Evolutionary conservation across 2,329 filamentous ascomycete species (phyloP).

Genomic region (Penicillium brevicompactum): DNA sequence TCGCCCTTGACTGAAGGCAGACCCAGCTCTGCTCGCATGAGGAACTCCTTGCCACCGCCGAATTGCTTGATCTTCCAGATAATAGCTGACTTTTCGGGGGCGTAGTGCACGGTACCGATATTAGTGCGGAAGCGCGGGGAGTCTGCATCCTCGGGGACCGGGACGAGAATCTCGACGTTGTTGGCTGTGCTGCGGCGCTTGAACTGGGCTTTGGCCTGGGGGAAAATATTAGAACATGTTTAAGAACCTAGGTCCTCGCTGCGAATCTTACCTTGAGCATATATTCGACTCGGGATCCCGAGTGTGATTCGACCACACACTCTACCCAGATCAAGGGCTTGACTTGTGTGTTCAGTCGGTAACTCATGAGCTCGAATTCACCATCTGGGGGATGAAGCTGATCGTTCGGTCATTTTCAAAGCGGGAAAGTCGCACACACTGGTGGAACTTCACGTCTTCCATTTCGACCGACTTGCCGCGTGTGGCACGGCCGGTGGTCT

Average conservation of each 20-base stretch:
- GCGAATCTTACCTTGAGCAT: constrained; percentile 76
- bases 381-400: constrained; percentile 98
- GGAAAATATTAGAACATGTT: not conserved
- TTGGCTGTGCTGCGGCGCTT: constrained; percentile 97
- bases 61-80: constrained; percentile 99
- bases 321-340: constrained; percentile 99
- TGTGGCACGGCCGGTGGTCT: constrained; percentile 91
- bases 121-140: constrained; percentile 95
- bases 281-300: constrained; percentile 93
- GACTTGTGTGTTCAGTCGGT: constrained; percentile 96
- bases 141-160: constrained; percentile 95
- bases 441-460: constrained; percentile 99
- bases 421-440: constrained; percentile 90
- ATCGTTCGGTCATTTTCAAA: constrained; percentile 99
- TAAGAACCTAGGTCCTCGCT: not conserved
- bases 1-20: constrained; percentile 92
- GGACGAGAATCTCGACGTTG: constrained; percentile 97
- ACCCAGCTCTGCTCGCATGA: constrained; percentile 96
- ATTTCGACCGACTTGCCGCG: constrained; percentile 97
- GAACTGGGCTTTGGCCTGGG: constrained; percentile 85
- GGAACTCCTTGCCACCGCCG: constrained; percentile 95
- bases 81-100: constrained; percentile 94
- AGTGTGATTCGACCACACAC: constrained; percentile 94
- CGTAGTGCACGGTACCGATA: constrained; percentile 95
- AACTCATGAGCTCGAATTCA: constrained; percentile 99